phyloP scores from a whole-genome alignment of 129 eudicot genomes.

The Tagetes patula region DNA sequence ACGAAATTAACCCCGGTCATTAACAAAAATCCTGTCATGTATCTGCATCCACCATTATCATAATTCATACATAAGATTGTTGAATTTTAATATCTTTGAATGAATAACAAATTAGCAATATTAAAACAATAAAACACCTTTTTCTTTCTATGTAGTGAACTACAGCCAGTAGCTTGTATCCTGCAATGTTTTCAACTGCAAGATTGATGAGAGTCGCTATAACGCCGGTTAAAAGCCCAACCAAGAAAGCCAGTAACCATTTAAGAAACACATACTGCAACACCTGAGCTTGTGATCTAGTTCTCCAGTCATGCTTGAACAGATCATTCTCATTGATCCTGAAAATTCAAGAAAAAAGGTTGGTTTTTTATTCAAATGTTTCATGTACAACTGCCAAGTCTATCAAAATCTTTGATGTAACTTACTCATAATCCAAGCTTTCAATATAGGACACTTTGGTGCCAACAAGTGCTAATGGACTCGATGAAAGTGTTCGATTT shows the following conservation, averaged over 20 bases:
- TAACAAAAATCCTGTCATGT: slow-evolving; percentile 60
- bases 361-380: not conserved
- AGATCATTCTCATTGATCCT: slow-evolving; percentile 97
- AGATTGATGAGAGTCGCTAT: slow-evolving; percentile 91
- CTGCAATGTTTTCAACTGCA: slow-evolving; percentile 91
- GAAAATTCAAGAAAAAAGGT: slow-evolving; percentile 13
- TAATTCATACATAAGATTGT: not conserved
- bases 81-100: slow-evolving; percentile 4
- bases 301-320: slow-evolving; percentile 99
- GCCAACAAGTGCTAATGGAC: slow-evolving; percentile 85
- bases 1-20: slow-evolving; percentile 67
- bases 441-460: slow-evolving; percentile 91
- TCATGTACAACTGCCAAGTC: not conserved
- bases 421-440: slow-evolving; percentile 95
- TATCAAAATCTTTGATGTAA: not conserved
- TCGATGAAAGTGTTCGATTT: slow-evolving; percentile 74
- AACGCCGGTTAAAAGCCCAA: slow-evolving; percentile 79
- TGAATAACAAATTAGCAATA: not conserved
- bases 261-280: slow-evolving; percentile 78
- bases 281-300: slow-evolving; percentile 80
- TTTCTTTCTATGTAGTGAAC: slow-evolving; percentile 47
- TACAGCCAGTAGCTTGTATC: slow-evolving; percentile 75
- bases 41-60: slow-evolving; percentile 58
- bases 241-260: slow-evolving; percentile 83
- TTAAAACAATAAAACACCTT: slow-evolving; percentile 42